Evolutionary conservation across 1,284 basidiomycete genomes (phyloP).

Genomic region (Polyporus tsugae): DNA sequence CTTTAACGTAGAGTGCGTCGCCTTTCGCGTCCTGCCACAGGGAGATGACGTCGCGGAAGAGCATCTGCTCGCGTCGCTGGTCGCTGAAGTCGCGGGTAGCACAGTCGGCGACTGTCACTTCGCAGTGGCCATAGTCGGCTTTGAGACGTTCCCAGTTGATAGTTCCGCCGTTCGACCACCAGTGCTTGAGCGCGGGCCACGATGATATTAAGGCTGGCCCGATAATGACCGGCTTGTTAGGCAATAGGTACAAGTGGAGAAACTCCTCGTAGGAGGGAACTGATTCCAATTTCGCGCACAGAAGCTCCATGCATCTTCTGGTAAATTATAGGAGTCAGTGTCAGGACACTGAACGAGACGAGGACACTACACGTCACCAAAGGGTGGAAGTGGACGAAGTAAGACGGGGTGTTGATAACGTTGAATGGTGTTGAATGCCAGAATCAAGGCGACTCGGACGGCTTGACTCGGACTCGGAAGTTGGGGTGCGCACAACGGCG

Average conservation of each 20-base stretch:
- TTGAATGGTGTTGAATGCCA: too few relatives aligned
- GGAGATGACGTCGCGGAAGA: conserved; percentile 37
- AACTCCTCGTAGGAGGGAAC: conserved; percentile 39
- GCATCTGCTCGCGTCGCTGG: conserved; percentile 35
- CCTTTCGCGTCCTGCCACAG: conserved; percentile 36
- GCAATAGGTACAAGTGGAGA: conserved; percentile 33
- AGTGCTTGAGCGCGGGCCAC: conserved; percentile 34
- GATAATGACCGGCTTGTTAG: conserved; percentile 41
- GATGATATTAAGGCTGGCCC: conserved; percentile 33
- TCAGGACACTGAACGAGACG: neutral
- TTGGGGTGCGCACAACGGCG: too few relatives aligned
- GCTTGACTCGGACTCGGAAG: too few relatives aligned
- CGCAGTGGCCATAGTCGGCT: conserved; percentile 32
- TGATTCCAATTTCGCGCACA: conserved; percentile 7
- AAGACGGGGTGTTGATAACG: too few relatives aligned
- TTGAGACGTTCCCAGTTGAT: conserved; percentile 39
- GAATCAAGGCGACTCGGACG: too few relatives aligned
- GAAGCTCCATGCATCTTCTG: neutral
- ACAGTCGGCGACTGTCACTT: conserved; percentile 42
- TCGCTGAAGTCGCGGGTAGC: conserved; percentile 41
- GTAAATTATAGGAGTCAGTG: neutral
- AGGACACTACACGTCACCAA: neutral
- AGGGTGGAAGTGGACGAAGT: conserved; percentile 22
- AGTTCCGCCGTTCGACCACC: neutral
- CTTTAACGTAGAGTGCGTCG: conserved; percentile 41